A percentile compares a stretch with the other conserved stretches of the same genome.
phyloP scores from a whole-genome alignment of 129 eudicot species.

The Logfia minima region DNA sequence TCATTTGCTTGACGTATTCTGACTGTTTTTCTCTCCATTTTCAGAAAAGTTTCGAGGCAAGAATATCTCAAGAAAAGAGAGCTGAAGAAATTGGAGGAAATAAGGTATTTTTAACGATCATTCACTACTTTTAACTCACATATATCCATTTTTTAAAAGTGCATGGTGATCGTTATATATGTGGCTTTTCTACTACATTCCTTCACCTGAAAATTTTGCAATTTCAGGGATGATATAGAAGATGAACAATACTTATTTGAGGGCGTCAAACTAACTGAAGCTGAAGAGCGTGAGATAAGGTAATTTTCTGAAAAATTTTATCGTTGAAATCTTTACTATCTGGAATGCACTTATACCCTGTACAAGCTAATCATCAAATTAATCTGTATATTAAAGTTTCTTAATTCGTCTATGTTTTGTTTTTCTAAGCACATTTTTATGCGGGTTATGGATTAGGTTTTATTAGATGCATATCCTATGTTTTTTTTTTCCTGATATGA shows the following conservation, averaged over 20 bases:
- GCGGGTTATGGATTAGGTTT: constrained; percentile 1
- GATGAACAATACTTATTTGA: constrained; percentile 86
- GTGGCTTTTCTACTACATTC: background rate
- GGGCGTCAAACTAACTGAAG: constrained; percentile 67
- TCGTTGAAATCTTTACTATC: background rate
- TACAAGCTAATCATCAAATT: background rate
- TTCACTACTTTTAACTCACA: constrained; percentile 20
- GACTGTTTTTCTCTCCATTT: background rate
- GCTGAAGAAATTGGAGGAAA: constrained; percentile 81
- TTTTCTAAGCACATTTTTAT: background rate
- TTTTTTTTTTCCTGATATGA: constrained; percentile 19
- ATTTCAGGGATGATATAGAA: constrained; percentile 84
- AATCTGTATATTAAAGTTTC: background rate
- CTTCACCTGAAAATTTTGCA: background rate
- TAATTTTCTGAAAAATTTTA: constrained; percentile 17
- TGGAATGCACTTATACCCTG: background rate
- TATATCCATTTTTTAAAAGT: background rate
- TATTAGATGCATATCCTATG: constrained; percentile 11
- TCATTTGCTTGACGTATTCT: background rate
- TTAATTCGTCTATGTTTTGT: background rate
- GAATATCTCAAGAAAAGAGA: constrained; percentile 95
- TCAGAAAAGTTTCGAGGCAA: constrained; percentile 85
- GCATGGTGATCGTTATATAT: constrained; percentile 12
- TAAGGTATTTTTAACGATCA: constrained; percentile 45
- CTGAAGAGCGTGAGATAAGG: constrained; percentile 74